These are phyloP conservation scores for Eucommia ulmoides DNA, from an alignment of 257 asterid genomes.

Conservation along the genomic window DNA sequence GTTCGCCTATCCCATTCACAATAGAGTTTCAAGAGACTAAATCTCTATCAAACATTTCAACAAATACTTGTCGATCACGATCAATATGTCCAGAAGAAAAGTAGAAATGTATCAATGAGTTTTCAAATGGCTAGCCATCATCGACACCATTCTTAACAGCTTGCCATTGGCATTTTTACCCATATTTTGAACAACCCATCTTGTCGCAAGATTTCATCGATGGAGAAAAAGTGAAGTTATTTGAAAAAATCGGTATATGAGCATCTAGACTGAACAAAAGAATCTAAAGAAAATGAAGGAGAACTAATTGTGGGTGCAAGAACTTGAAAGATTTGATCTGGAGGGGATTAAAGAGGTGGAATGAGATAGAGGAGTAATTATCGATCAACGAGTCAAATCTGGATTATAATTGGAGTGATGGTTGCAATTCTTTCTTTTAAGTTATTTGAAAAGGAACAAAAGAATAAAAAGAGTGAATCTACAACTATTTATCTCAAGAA, in stretches of 20 bases:
- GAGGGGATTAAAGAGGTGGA: slow-evolving; percentile 5
- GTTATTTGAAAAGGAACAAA: too few relatives aligned
- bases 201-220: slow-evolving; percentile 52
- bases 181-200: slow-evolving; percentile 30
- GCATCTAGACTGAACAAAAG: slow-evolving; percentile 25
- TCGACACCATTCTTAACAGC: slow-evolving; percentile 53
- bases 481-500: too few relatives aligned
- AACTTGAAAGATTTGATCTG: neutral
- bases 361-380: slow-evolving; percentile 5
- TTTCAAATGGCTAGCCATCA: slow-evolving; percentile 39
- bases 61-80: slow-evolving; percentile 26
- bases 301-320: neutral
- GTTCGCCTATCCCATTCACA: slow-evolving; percentile 30
- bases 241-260: slow-evolving; percentile 40
- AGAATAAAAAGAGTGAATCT: too few relatives aligned
- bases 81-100: slow-evolving; percentile 32
- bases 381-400: slow-evolving; percentile 1
- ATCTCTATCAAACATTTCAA: slow-evolving; percentile 38
- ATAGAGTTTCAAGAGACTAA: slow-evolving; percentile 53
- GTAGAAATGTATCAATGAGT: slow-evolving; percentile 52
- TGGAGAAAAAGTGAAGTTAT: slow-evolving; percentile 53
- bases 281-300: neutral
- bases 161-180: slow-evolving; percentile 59
- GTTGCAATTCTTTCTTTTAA: too few relatives aligned
- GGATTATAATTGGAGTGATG: too few relatives aligned